phyloP scores from a whole-genome alignment of 1,284 basidiomycete genomes.

The Rhodotorula sp. region DNA sequence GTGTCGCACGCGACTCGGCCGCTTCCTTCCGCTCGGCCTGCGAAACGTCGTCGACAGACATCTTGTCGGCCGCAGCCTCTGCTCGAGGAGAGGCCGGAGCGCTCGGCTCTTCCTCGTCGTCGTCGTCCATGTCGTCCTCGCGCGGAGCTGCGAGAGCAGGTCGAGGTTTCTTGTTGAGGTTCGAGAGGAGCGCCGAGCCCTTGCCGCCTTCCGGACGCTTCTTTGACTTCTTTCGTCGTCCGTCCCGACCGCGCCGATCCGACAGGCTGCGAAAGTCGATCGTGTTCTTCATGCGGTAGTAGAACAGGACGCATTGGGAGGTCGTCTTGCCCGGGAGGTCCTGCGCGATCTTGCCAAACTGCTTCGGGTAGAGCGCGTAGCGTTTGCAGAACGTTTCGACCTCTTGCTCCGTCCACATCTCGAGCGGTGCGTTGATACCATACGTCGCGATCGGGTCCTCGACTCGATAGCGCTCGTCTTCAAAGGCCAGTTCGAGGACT shows the following conservation, averaged over 20 bases:
- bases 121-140: constrained; percentile 30
- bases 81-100: constrained; percentile 25
- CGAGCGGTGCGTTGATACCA: constrained; percentile 59
- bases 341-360: constrained; percentile 83
- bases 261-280: constrained; percentile 78
- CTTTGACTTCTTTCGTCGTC: constrained; percentile 46
- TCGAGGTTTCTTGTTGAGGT: constrained; percentile 33
- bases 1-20: too few species aligned
- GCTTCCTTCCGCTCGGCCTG: too few species aligned
- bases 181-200: constrained; percentile 48
- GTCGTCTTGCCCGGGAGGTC: constrained; percentile 80
- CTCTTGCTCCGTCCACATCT: constrained; percentile 78
- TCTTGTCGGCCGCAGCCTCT: too few species aligned
- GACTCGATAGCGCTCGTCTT: constrained; percentile 81
- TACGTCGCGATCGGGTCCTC: constrained; percentile 76
- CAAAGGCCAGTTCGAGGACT: constrained; percentile 62
- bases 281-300: constrained; percentile 91
- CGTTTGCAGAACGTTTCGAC: constrained; percentile 73
- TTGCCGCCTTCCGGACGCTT: constrained; percentile 46
- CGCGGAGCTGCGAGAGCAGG: constrained; percentile 1
- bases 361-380: constrained; percentile 84
- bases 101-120: constrained; percentile 46
- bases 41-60: background rate
- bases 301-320: constrained; percentile 85
- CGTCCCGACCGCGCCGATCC: constrained; percentile 39